Conservation (phyloP, 2,329 filamentous ascomycete species). For the Neopestalotiopsis rosae region DNA sequence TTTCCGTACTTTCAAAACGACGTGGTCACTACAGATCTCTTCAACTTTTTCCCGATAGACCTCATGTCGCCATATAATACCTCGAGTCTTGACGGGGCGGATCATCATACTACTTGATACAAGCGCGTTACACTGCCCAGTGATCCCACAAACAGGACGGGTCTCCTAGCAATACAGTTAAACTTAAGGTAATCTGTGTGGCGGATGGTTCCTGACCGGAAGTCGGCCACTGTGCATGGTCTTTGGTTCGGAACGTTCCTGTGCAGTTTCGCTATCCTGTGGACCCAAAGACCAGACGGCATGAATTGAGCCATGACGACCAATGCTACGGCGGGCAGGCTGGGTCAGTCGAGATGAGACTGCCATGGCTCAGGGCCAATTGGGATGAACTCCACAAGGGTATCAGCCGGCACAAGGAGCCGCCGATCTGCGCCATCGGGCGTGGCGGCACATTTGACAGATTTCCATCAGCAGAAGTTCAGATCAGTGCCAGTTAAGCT, state of each 20-base stretch:
- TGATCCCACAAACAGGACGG: not conserved
- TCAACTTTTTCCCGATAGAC: conserved; percentile 13
- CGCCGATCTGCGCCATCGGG: not conserved
- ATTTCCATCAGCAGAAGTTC: conserved; percentile 4
- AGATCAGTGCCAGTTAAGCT: not conserved
- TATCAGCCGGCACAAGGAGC: not conserved
- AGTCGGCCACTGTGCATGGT: not conserved
- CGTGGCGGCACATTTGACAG: not conserved
- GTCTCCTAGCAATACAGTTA: not conserved
- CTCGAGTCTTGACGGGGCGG: conserved; percentile 4
- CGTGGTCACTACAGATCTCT: conserved; percentile 7
- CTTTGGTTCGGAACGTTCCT: not conserved
- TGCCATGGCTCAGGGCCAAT: conserved; percentile 1
- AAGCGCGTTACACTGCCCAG: not conserved
- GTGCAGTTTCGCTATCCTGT: not conserved
- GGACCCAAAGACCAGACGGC: not conserved
- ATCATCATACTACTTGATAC: conserved; percentile 9
- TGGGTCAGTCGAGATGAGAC: not conserved
- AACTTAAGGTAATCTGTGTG: not conserved
- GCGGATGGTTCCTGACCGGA: not conserved
- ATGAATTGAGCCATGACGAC: not conserved
- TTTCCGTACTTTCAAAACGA: conserved; percentile 13
- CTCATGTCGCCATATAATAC: conserved; percentile 10
- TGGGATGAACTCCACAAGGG: not conserved
- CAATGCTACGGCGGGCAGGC: not conserved